Conservation (phyloP, 345 rosid genomes). For the Lepidium sativum region DNA sequence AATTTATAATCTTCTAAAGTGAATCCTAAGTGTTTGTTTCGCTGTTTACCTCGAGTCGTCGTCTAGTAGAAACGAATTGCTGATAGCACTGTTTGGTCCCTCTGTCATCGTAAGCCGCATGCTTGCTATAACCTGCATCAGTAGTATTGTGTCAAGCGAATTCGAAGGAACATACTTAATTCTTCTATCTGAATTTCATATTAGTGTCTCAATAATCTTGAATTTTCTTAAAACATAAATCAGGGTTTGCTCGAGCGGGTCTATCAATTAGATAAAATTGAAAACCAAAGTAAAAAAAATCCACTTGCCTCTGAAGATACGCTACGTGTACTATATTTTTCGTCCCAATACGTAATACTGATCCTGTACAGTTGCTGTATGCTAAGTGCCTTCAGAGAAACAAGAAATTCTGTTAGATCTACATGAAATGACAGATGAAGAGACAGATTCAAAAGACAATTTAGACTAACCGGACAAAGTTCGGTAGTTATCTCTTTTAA, state of each 20-base stretch:
- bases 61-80: conserved; percentile 80
- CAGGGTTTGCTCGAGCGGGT: not conserved
- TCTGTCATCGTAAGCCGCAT: conserved; percentile 70
- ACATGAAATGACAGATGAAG: not conserved
- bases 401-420: not conserved
- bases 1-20: not conserved
- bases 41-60: conserved; percentile 83
- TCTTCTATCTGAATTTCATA: not conserved
- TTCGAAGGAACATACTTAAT: not conserved
- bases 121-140: conserved; percentile 62
- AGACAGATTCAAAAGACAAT: not conserved
- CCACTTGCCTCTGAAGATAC: conserved; percentile 92
- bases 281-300: not conserved
- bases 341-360: conserved; percentile 96
- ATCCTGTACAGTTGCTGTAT: conserved; percentile 86
- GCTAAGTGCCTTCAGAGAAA: conserved; percentile 71
- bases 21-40: not conserved
- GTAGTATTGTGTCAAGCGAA: not conserved
- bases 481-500: conserved; percentile 81
- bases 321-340: conserved; percentile 86
- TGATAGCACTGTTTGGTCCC: conserved; percentile 50
- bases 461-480: conserved; percentile 71
- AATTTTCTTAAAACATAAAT: not conserved
- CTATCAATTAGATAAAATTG: not conserved
- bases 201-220: not conserved